phyloP scores from a whole-genome alignment of 169 alveolate genomes.

The Plasmodium blacklocki region DNA sequence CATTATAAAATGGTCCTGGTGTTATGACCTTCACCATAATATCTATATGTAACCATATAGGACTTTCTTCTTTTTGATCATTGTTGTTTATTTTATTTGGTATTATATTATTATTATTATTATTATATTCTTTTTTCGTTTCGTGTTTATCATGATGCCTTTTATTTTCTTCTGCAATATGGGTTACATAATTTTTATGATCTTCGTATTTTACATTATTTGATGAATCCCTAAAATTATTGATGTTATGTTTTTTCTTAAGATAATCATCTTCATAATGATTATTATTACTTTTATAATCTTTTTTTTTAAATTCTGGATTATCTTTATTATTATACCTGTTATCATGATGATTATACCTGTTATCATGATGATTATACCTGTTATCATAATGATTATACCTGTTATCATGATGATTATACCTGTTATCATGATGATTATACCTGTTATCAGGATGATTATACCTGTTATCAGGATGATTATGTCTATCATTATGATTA shows the following conservation, averaged over 20 bases:
- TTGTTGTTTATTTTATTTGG: neutral
- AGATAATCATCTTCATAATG: neutral
- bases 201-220: conserved; percentile 5
- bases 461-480: neutral
- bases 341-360: neutral
- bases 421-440: too few species aligned
- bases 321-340: neutral
- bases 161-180: conserved; percentile 7
- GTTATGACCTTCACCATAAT: conserved; percentile 47
- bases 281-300: conserved; percentile 11
- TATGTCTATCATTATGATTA: conserved; percentile 1
- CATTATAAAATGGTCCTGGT: conserved; percentile 69
- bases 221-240: neutral
- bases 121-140: neutral
- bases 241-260: neutral
- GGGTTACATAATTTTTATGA: conserved; percentile 2
- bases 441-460: neutral
- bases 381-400: too few species aligned
- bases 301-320: neutral
- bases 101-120: neutral
- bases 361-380: too few species aligned
- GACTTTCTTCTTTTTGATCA: conserved; percentile 1
- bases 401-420: too few species aligned
- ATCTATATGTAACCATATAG: conserved; percentile 49
- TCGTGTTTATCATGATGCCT: neutral